Evolutionary conservation across 2,329 filamentous ascomycete species (phyloP), one percentile per base, ranked within the genome.

Genomic region (Aspergillus pseudotamarii): DNA sequence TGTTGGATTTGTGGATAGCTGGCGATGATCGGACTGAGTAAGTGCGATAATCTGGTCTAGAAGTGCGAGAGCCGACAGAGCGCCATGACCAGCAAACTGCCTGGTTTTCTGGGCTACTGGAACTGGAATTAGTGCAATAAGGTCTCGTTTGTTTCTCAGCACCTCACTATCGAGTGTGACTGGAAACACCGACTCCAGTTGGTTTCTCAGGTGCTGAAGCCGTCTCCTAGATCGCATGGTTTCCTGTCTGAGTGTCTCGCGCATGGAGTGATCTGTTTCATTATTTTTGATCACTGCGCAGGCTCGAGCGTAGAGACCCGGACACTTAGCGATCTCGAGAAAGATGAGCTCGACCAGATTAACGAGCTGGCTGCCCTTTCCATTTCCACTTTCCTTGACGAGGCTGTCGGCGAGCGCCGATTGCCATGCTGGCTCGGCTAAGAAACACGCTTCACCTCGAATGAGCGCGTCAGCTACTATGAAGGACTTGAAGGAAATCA

Each of bases 401-500:
- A 54, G 30, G 1, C 23, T 30, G n/a, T 30, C 46, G 6, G 6
- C 14, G 32, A 59, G 46, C 23, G 51, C 10, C 19, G 48, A 26
- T 26, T 45, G 56, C 65, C 65, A 67, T 3, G 38, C 59, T 4
- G 41, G n/a, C 23, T 60, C 61, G 1, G 48, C 65, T 4, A 67
- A 30, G 51, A 67, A 67, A 48, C 65, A 67, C 9, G 53, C 38
- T 50, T 67, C 59, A 1, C 53, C 41, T 6, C 57, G 57, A 16
- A 64, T 53, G 8, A 67, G 48, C 1, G 65, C 56, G 11, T 65
- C 65, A 3, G 61, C 63, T 4, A 67, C 38, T 10, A 67, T 32
- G 21, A 67, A 65, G 8, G 61, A 48, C 6, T 60, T 58, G 53
- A 57, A 65, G 6, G 60, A 61, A 6, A 65, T 56, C 11, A 67